A percentile compares a stretch with the other conserved stretches of the same genome.
phyloP scores from a whole-genome alignment of 202 grass and related monocot species.

The Panicum hallii region DNA sequence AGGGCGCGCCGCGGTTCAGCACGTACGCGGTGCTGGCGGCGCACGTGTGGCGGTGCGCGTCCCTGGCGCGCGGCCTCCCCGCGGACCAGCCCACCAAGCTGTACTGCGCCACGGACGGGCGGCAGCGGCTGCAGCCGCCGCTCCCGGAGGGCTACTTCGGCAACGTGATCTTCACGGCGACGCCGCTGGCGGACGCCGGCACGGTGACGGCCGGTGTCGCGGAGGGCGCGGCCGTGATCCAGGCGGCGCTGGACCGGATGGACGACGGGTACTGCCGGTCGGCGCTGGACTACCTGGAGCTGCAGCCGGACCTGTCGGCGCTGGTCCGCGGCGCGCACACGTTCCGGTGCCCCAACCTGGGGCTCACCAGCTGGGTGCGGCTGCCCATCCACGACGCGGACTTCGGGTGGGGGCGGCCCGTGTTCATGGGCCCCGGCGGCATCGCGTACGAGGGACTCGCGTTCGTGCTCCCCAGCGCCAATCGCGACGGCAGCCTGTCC shows the following conservation, averaged over 20 bases:
- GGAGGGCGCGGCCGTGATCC: constrained; percentile 65
- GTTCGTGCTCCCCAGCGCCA: constrained; percentile 82
- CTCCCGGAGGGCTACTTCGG: constrained; percentile 83
- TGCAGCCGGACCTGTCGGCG: constrained; percentile 83
- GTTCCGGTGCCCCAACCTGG: constrained; percentile 91
- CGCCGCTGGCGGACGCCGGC: constrained; percentile 60
- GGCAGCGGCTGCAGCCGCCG: constrained; percentile 70
- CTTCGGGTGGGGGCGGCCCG: constrained; percentile 87
- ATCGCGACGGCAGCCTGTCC: constrained; percentile 76
- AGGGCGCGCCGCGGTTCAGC: constrained; percentile 59
- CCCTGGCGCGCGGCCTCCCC: constrained; percentile 66
- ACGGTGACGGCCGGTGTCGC: constrained; percentile 51
- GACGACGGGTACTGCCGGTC: constrained; percentile 82
- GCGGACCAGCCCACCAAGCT: constrained; percentile 78
- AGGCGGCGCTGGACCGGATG: constrained; percentile 77
- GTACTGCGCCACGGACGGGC: constrained; percentile 91
- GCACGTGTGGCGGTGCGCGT: constrained; percentile 92
- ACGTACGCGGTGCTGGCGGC: constrained; percentile 85
- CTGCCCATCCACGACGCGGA: constrained; percentile 90
- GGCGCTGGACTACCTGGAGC: constrained; percentile 89
- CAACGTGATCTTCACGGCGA: constrained; percentile 95
- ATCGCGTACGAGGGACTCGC: constrained; percentile 95
- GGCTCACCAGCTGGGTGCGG: constrained; percentile 95
- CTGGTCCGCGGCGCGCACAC: constrained; percentile 92
- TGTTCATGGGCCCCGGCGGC: constrained; percentile 95